Conservation (phyloP, 2,329 filamentous ascomycete species). For the Microdochium nivale region DNA sequence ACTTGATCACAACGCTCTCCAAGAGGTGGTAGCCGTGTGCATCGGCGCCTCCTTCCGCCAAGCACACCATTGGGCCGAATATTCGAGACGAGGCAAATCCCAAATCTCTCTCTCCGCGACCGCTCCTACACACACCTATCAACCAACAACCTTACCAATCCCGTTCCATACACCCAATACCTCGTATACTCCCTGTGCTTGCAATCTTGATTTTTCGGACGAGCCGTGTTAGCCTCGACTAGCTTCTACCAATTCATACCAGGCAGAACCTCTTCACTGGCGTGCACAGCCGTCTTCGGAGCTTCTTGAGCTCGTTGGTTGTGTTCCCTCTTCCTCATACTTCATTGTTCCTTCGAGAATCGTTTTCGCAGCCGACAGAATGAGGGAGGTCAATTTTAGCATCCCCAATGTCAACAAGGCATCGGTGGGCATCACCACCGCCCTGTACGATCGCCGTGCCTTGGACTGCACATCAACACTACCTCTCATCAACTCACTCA, state of each 20-base stretch:
- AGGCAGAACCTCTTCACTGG: background rate
- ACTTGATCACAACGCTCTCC: background rate
- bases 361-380: slow-evolving; percentile 39
- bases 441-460: slow-evolving; percentile 92
- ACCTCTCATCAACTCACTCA: slow-evolving; percentile 96
- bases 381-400: slow-evolving; percentile 99
- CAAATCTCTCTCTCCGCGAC: background rate
- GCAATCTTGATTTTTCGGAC: background rate
- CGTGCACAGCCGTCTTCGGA: background rate
- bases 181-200: background rate
- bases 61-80: background rate
- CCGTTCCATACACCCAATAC: background rate
- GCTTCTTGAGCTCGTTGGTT: background rate
- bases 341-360: background rate
- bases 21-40: background rate
- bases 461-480: slow-evolving; percentile 97
- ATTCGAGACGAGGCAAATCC: background rate
- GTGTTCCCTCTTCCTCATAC: background rate
- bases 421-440: slow-evolving; percentile 95
- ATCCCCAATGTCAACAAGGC: slow-evolving; percentile 99
- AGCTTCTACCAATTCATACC: no score
- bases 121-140: background rate
- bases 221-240: no score
- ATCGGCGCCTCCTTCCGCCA: background rate
- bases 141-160: background rate